Conservation (phyloP, 2,329 filamentous ascomycete species). For the Coniochaeta hoffmannii region DNA sequence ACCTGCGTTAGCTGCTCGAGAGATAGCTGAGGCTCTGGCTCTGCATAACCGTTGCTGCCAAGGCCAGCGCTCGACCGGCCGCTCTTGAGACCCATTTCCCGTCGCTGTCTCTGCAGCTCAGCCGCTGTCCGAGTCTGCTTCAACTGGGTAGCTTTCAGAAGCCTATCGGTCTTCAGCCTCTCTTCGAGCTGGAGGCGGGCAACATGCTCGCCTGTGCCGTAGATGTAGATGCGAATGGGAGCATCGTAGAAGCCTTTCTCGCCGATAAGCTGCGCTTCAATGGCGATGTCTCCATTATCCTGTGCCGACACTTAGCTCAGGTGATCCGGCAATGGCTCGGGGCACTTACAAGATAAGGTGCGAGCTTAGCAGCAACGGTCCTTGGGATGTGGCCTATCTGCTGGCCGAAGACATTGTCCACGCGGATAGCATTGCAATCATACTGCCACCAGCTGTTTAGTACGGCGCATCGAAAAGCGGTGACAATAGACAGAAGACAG, state of each 20-base stretch:
- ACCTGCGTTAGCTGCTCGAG: conserved; percentile 52
- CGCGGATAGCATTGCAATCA: conserved; percentile 68
- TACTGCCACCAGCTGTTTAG: conserved; percentile 30
- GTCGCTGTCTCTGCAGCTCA: conserved; percentile 37
- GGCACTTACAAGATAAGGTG: conserved; percentile 58
- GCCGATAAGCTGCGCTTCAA: conserved; percentile 66
- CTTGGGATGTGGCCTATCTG: conserved; percentile 77
- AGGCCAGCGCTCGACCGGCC: conserved; percentile 30
- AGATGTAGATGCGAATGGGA: conserved; percentile 62
- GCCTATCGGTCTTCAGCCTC: conserved; percentile 55
- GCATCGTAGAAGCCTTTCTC: conserved; percentile 62
- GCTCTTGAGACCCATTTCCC: conserved; percentile 30
- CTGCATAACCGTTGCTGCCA: conserved; percentile 15
- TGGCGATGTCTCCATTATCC: conserved; percentile 50
- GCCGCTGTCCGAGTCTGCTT: conserved; percentile 47
- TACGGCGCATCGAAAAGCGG: not conserved
- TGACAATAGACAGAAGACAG: conserved; percentile 5
- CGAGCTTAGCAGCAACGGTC: conserved; percentile 60
- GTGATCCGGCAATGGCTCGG: not conserved
- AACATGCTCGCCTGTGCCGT: conserved; percentile 53
- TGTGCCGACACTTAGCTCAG: conserved; percentile 15
- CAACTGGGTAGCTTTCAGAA: conserved; percentile 51
- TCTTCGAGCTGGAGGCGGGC: conserved; percentile 48
- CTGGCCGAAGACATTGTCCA: conserved; percentile 65
- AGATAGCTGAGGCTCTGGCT: not conserved